A percentile compares a stretch with the other conserved stretches of the same genome.
phyloP scores from a whole-genome alignment of 805 yeast genomes.

The Zygosaccharomyces pseudorouxii region DNA sequence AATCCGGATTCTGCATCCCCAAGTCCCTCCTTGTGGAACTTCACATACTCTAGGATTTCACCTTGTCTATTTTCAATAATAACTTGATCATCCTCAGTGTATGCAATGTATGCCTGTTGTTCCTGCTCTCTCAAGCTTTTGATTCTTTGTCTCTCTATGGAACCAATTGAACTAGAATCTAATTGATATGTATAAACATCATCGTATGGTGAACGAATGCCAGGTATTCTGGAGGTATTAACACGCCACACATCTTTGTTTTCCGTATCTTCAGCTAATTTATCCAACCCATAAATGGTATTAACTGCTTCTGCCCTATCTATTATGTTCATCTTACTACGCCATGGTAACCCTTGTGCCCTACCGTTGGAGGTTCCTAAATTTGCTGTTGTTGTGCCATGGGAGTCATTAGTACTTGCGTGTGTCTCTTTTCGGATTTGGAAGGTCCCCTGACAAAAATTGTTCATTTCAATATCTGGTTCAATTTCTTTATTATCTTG shows the following conservation, averaged over 20 bases:
- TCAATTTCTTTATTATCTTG: conserved; percentile 30
- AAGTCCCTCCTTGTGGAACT: conserved; percentile 15
- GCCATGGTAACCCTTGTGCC: not conserved
- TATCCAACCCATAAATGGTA: conserved; percentile 10
- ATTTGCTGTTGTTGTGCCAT: conserved; percentile 20
- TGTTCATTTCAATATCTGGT: conserved; percentile 22
- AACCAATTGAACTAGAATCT: conserved; percentile 7
- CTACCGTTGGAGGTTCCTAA: conserved; percentile 9
- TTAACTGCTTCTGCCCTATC: conserved; percentile 10
- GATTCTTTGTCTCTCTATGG: conserved; percentile 15
- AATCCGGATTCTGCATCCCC: conserved; percentile 14
- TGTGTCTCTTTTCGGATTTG: conserved; percentile 41
- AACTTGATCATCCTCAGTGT: conserved; percentile 63
- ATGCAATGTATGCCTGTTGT: conserved; percentile 40
- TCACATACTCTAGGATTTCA: conserved; percentile 61
- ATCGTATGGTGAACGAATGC: not conserved
- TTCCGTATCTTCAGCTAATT: conserved; percentile 4
- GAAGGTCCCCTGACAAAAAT: conserved; percentile 34
- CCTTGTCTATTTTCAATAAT: conserved; percentile 83
- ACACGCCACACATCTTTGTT: conserved; percentile 3
- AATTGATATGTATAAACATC: not conserved
- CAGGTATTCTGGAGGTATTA: not conserved
- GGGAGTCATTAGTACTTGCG: conserved; percentile 40
- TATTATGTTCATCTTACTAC: not conserved
- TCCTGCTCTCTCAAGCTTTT: conserved; percentile 27